Evolutionary conservation across 2,329 filamentous ascomycete species (phyloP).

Genomic region (Cladosporium austrohemisphaericum): DNA sequence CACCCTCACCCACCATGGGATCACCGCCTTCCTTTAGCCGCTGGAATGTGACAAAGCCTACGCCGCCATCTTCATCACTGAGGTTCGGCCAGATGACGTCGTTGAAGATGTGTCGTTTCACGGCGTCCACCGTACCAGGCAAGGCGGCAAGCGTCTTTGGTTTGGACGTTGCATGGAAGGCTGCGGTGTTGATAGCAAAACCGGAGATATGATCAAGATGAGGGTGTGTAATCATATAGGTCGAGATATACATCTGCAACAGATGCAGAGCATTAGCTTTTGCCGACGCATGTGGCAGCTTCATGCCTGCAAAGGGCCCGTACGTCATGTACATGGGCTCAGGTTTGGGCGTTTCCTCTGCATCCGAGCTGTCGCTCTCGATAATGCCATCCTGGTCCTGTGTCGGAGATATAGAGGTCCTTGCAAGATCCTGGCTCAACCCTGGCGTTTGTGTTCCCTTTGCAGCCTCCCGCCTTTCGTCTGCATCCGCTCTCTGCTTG

Average conservation of each 20-base stretch:
- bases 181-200: slow-evolving; percentile 89
- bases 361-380: slow-evolving; percentile 18
- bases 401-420: slow-evolving; percentile 10
- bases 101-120: slow-evolving; percentile 96
- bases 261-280: slow-evolving; percentile 78
- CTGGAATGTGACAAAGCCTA: slow-evolving; percentile 86
- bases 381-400: neutral
- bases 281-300: slow-evolving; percentile 62
- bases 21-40: slow-evolving; percentile 86
- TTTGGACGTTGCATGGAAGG: slow-evolving; percentile 68
- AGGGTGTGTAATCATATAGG: slow-evolving; percentile 92
- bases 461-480: slow-evolving; percentile 9
- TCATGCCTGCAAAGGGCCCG: slow-evolving; percentile 77
- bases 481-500: slow-evolving; percentile 19
- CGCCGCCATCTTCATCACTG: slow-evolving; percentile 91
- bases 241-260: slow-evolving; percentile 73
- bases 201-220: slow-evolving; percentile 92
- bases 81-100: slow-evolving; percentile 97
- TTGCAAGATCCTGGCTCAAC: slow-evolving; percentile 11
- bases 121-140: slow-evolving; percentile 82
- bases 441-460: slow-evolving; percentile 14
- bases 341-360: slow-evolving; percentile 22
- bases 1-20: slow-evolving; percentile 74
- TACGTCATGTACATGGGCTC: slow-evolving; percentile 51
- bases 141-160: slow-evolving; percentile 85